These are phyloP conservation scores for Poa annua DNA, from an alignment of 176 grass and related monocot genomes.

Conservation along the genomic window DNA sequence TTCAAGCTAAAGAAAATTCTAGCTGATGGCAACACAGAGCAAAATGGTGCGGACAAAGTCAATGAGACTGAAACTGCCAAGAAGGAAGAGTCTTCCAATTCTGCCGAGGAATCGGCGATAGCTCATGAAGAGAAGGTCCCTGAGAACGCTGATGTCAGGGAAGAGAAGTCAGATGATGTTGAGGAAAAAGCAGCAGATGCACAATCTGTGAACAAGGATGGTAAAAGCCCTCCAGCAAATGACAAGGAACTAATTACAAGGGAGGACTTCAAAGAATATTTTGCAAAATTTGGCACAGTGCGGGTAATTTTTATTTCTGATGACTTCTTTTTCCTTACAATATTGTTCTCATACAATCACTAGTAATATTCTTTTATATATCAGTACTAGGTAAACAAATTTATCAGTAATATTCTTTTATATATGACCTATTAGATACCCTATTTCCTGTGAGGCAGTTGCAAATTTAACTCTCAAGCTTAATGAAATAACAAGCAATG, in stretches of 20 bases:
- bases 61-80: slow-evolving; percentile 31
- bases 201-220: slow-evolving; percentile 38
- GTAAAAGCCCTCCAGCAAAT: slow-evolving; percentile 39
- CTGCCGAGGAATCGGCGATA: slow-evolving; percentile 31
- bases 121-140: slow-evolving; percentile 41
- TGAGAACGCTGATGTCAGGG: slow-evolving; percentile 29
- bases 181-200: slow-evolving; percentile 34
- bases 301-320: slow-evolving; percentile 62
- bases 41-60: slow-evolving; percentile 52
- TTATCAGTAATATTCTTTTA: too few relatives aligned
- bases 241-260: slow-evolving; percentile 51
- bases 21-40: slow-evolving; percentile 34
- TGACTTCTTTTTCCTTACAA: neutral
- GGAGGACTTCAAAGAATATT: slow-evolving; percentile 76
- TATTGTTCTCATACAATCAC: neutral
- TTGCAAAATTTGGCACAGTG: slow-evolving; percentile 84
- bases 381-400: neutral
- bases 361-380: slow-evolving; percentile 22
- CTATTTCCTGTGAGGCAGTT: neutral
- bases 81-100: slow-evolving; percentile 40
- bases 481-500: neutral
- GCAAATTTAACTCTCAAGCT: slow-evolving; percentile 10
- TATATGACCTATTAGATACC: neutral
- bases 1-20: slow-evolving; percentile 83
- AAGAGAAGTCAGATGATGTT: slow-evolving; percentile 47